Base-by-base conservation (phyloP, 169 alveolate genomes). In the Plasmodium adleri region DNA sequence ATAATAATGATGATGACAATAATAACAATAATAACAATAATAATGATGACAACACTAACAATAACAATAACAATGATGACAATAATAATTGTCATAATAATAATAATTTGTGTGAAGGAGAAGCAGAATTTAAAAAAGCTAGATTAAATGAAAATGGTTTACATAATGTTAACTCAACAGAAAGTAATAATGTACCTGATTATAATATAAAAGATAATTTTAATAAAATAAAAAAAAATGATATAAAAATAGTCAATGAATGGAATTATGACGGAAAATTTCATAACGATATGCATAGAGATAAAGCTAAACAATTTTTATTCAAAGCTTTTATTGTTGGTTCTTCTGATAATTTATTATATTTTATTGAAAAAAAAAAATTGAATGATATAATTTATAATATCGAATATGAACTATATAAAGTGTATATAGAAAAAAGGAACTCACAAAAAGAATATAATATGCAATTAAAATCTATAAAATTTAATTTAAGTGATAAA, bases 401-500 rank as follows among this genome's bases (percentile, higher is more conserved):
- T 66, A 83, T 95, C 15, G 97, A 95, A 83, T 43, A 88, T 39
- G 96, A 89, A 15, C 76, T 95, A 39, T 91, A 92, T 64, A 75
- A 75, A 72, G 59, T 91, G 67, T 88, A 87, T 90, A 68, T 74
- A 52, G 66, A 93, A 90, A 88, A 90, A 71, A 90, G 59, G 43
- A 66, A 74, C 50, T 75, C 93, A 20, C 96, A 92, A 28, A 93
- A 94, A 72, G 97, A 93, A 28, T 96, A 94, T 72, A 93, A 93
- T 59, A 92, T 89, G 72, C 98, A 96, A 75, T 92, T 96, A 28
- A 96, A 96, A 75, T 94, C 98, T 45, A 95, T 96, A 58, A 95
- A 95, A 76, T 96, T 96, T 94, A 97, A 97, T 91, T 93, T 97
- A 67, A 93, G 96, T 71, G 99, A 97, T 80, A 90, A 91, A 52